Evolutionary conservation across 2,329 filamentous ascomycete species (phyloP).

Genomic region (Ceratocystis colombiana): DNA sequence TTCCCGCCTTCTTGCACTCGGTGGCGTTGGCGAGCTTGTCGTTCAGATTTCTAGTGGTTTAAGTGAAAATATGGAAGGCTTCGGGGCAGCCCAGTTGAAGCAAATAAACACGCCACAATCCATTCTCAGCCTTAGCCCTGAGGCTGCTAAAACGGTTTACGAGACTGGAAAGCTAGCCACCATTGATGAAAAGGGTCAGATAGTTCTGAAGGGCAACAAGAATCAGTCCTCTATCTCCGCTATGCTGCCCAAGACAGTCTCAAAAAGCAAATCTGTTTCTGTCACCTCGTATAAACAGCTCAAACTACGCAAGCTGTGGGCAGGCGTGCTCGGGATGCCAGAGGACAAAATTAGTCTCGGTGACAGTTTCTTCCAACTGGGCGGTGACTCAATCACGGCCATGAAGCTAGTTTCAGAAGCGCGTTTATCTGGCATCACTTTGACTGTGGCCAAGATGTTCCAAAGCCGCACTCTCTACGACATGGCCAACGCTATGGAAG

Average conservation of each 20-base stretch:
- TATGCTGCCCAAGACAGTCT: not conserved
- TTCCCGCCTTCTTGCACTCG: slow-evolving; percentile 34
- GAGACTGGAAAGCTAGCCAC: slow-evolving; percentile 37
- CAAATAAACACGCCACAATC: slow-evolving; percentile 31
- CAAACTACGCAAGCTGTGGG: slow-evolving; percentile 41
- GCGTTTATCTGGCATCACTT: slow-evolving; percentile 38
- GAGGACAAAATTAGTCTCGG: slow-evolving; percentile 43
- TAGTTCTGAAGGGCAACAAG: slow-evolving; percentile 30
- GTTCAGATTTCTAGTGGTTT: slow-evolving; percentile 31
- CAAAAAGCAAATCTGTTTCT: slow-evolving; percentile 32
- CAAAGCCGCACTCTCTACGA: slow-evolving; percentile 40
- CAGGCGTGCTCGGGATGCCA: slow-evolving; percentile 37
- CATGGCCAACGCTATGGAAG: slow-evolving; percentile 43
- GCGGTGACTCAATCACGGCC: slow-evolving; percentile 50
- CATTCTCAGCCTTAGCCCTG: slow-evolving; percentile 27
- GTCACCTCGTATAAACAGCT: slow-evolving; percentile 37
- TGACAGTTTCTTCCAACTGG: slow-evolving; percentile 51
- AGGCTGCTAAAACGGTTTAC: slow-evolving; percentile 31
- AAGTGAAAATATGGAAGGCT: not conserved
- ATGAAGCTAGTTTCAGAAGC: slow-evolving; percentile 52
- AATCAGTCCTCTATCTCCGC: slow-evolving; percentile 19
- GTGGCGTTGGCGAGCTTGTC: slow-evolving; percentile 39
- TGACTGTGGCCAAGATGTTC: slow-evolving; percentile 50
- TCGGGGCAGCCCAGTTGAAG: slow-evolving; percentile 27
- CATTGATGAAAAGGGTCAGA: slow-evolving; percentile 31